Conservation (phyloP, 495 filamentous ascomycete species). For the Neurospora sp. region DNA sequence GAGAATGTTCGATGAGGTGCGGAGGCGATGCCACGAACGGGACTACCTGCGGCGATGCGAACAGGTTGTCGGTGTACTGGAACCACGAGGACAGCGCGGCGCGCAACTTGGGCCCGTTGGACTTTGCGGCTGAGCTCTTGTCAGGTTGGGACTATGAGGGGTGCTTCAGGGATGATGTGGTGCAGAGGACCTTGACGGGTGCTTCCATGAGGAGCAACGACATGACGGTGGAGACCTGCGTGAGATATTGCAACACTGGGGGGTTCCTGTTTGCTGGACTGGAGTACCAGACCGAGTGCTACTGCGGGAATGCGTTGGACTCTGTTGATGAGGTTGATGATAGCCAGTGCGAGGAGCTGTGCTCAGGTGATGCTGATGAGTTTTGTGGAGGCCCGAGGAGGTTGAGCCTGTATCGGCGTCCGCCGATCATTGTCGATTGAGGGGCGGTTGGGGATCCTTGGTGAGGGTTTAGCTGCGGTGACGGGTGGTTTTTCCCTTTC, state of each 20-base stretch:
- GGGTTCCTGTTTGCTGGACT: constrained; percentile 6
- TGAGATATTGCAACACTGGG: constrained; percentile 11
- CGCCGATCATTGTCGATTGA: background rate
- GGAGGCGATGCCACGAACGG: background rate
- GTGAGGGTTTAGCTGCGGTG: background rate
- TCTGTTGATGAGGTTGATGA: background rate
- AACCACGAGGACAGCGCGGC: background rate
- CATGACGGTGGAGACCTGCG: constrained; percentile 13
- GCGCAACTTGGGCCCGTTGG: background rate
- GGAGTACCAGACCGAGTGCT: constrained; percentile 3
- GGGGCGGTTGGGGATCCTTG: background rate
- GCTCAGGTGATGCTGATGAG: background rate
- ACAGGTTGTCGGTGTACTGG: constrained; percentile 3
- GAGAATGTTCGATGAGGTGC: constrained; percentile 8
- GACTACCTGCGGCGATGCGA: constrained; percentile 2
- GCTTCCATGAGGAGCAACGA: background rate
- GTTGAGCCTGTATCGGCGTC: background rate
- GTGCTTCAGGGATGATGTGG: constrained; percentile 3
- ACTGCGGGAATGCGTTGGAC: background rate
- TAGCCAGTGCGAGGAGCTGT: background rate
- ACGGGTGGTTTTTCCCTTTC: background rate
- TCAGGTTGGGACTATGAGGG: background rate
- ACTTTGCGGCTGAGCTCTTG: background rate
- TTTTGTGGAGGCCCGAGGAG: constrained; percentile 2
- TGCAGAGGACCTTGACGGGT: constrained; percentile 7